Evolutionary conservation across 257 asterid genomes (phyloP).

Genomic region (Verbascum thapsus): DNA sequence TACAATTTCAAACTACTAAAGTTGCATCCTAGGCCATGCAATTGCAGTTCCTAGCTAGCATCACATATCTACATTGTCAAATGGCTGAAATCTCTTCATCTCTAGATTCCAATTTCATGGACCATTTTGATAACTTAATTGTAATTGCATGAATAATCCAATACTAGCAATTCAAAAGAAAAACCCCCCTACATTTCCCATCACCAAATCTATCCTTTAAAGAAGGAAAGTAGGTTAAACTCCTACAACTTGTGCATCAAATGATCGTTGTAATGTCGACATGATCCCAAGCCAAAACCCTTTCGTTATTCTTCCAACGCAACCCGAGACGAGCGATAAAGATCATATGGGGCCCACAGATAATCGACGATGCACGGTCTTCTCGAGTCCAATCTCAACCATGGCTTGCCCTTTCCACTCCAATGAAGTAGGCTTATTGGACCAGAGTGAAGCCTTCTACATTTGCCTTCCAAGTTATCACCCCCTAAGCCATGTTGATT

Average conservation of each 20-base stretch:
- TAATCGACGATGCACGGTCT: constrained; percentile 75
- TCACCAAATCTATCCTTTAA: constrained; percentile 19
- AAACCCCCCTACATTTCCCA: constrained; percentile 5
- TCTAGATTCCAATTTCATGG: constrained; percentile 18
- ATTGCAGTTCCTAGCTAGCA: not conserved
- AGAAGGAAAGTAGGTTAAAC: no score
- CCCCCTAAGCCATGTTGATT: constrained; percentile 91
- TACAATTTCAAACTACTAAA: constrained; percentile 12
- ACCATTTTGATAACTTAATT: not conserved
- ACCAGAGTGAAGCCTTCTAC: constrained; percentile 85
- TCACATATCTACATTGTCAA: not conserved
- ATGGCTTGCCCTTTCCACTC: constrained; percentile 94
- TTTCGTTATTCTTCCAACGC: constrained; percentile 52
- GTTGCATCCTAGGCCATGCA: constrained; percentile 9
- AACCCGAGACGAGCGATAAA: constrained; percentile 56
- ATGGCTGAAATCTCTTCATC: constrained; percentile 21
- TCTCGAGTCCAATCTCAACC: constrained; percentile 80
- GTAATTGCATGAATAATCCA: not conserved
- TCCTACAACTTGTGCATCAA: no score
- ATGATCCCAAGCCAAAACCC: no score
- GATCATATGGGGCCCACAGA: constrained; percentile 83
- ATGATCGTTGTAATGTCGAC: not conserved
- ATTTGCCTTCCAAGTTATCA: constrained; percentile 74
- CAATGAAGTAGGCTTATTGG: constrained; percentile 84
- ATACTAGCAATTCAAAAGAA: constrained; percentile 17